phyloP scores from a whole-genome alignment of 441 rosid species.

The Eugenia klotzschiana region DNA sequence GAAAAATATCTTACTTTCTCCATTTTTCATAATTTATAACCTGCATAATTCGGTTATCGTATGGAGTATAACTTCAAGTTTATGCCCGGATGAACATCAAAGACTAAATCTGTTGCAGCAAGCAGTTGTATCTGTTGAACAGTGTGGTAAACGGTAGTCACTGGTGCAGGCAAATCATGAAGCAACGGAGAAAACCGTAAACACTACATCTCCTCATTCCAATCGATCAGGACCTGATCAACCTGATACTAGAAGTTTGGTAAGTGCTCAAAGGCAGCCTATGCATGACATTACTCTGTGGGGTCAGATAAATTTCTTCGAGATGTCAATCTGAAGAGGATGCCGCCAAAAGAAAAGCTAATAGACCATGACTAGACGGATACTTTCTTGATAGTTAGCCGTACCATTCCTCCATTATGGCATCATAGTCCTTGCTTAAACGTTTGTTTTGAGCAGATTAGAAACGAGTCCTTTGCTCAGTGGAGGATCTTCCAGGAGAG shows the following conservation, averaged over 20 bases:
- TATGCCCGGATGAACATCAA: background rate
- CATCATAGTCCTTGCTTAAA: background rate
- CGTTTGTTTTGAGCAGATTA: slow-evolving; percentile 24
- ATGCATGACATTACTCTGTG: background rate
- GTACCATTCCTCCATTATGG: background rate
- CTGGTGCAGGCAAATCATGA: slow-evolving; percentile 13
- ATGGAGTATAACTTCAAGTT: background rate
- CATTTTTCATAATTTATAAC: background rate
- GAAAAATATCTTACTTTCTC: background rate
- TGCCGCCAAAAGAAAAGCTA: background rate
- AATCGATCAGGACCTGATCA: slow-evolving; percentile 16
- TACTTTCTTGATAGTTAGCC: background rate
- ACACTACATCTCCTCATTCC: background rate
- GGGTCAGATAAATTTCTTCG: background rate
- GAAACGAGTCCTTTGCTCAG: slow-evolving; percentile 31
- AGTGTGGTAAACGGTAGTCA: background rate
- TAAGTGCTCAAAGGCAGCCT: slow-evolving; percentile 9
- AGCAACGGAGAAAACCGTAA: background rate
- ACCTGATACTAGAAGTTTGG: slow-evolving; percentile 31
- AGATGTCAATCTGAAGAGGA: background rate
- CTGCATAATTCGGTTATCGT: background rate
- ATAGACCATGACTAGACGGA: background rate
- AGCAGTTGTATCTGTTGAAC: background rate
- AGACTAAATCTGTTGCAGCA: background rate
- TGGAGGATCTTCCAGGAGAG: slow-evolving; percentile 39